Evolutionary conservation across 352 stramenopile species (phyloP), one percentile per base, ranked within the genome.

Genomic region (Pythium grandisporangium): DNA sequence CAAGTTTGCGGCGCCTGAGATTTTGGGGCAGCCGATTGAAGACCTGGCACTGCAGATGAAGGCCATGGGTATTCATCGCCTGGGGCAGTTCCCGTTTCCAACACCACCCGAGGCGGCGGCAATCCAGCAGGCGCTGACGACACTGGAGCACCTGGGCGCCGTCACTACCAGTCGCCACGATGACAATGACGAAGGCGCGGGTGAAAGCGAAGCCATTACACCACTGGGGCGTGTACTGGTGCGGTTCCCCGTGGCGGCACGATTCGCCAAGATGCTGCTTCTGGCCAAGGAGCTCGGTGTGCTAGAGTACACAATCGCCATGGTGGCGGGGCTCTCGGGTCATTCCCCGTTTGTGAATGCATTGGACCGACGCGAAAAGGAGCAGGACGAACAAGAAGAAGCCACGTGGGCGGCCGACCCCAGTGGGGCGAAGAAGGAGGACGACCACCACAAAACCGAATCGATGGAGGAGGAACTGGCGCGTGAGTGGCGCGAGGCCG

Each of bases 41-140:
- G 95, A 98, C 62, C 69, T 99, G 16, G 80, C 98, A 33, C 70
- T 99, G 41, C 86, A 92, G 41, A 98, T 99, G 93, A 98, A 98
- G 53, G 77, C 91, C n/a, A 96, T 99, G 82, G 85, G 94, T 13
- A 97, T 99, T 38, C 75, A 93, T 25, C 87, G 97, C 51, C 76
- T 98, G n/a, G 61, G 80, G 23, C 63, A 79, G 22, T 99, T 99
- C 63, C 95, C 95, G 17, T 99, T 99, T 63, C 95, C 95, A 27
- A 98, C 95, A 20, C 78, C 85, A 12, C 96, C 96, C 0, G 83
- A 97, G 29, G 58, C 65, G 13, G 61, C 79, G 41, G 85, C 95
- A 21, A 78, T 98, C 17, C 68, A 85, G 42, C 64, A 78, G 17
- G 90, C 95, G 26, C 66, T 97, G 10, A 63, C 62, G 12, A 84